A percentile compares a stretch with the other conserved stretches of the same genome.
phyloP scores from a whole-genome alignment of 1,139 yeast species.

The Taphrina confusa region DNA sequence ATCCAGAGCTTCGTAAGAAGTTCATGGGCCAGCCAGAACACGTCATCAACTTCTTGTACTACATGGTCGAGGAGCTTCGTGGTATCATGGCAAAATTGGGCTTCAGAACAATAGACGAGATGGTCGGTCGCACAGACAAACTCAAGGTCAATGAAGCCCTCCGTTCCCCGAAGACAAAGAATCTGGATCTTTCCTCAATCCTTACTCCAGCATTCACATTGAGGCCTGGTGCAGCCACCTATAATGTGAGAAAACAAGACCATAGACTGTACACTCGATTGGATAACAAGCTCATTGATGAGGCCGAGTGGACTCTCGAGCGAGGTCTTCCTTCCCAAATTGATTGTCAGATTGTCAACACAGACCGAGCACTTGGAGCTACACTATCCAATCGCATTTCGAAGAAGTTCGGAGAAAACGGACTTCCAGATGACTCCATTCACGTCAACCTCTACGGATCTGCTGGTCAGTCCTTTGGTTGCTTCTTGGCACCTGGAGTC shows the following conservation, averaged over 20 bases:
- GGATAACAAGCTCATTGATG: conserved; percentile 94
- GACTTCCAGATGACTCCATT: conserved; percentile 93
- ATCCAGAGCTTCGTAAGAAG: conserved; percentile 87
- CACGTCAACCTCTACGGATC: conserved; percentile 89
- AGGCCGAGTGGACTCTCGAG: conserved; percentile 88
- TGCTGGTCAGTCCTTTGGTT: conserved; percentile 99
- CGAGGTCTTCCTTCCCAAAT: conserved; percentile 93
- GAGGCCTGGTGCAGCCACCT: conserved; percentile 97
- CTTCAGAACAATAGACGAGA: conserved; percentile 91
- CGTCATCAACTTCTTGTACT: conserved; percentile 95
- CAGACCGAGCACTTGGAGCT: conserved; percentile 94
- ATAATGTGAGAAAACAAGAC: conserved; percentile 91
- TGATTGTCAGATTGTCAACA: conserved; percentile 88
- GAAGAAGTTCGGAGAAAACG: conserved; percentile 87
- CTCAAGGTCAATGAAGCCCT: conserved; percentile 80
- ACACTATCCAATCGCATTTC: conserved; percentile 92
- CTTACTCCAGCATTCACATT: conserved; percentile 95
- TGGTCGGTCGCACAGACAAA: conserved; percentile 96
- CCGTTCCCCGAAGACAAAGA: conserved; percentile 85
- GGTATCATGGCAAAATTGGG: conserved; percentile 92
- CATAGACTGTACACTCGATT: conserved; percentile 88
- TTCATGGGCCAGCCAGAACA: conserved; percentile 98
- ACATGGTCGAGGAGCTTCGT: conserved; percentile 88
- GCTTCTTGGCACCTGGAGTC: conserved; percentile 93
- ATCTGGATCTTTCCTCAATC: conserved; percentile 86